Base-by-base conservation (phyloP, 805 yeast genomes). In the Candida tallmaniae region DNA sequence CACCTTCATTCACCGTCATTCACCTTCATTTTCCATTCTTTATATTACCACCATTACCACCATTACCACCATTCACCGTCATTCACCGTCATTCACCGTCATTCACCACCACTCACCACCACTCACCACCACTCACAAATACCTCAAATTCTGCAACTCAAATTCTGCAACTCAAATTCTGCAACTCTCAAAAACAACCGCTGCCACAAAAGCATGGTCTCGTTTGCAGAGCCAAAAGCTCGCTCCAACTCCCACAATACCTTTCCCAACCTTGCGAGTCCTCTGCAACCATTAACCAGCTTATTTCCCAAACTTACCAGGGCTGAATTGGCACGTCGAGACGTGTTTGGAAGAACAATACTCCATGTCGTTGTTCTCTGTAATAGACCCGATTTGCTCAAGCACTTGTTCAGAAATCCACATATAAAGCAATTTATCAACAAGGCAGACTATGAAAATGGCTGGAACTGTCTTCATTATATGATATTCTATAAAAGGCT, bases 391-490 rank as follows among this genome's bases (percentile, higher is more conserved):
- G 76, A 73, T 36, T 50, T 65, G 17, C 57, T 83, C 12, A 48
- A 56, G 6, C 60, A 61, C 15, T 43, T 83, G 6, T 54, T 82
- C 25, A 65, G 63, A 34, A 70, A 72, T 41, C 66, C 70, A 6
- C 67, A 70, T 12, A 49, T 73, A 15, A 76, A 78, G 32, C 31
- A 35, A n/a, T 39, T 61, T 2, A 25, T 67, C 34, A 45, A 69
- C 2, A 46, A 58, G 0, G 57, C 65, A 2, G 96, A 89, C 54
- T 63, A 62, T 34, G 96, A 88, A 55, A 85, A 76, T 50, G 83
- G 86, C 2, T 88, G 94, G 82, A 83, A 84, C 27, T 76, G 86
- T 17, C 62, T 89, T 19, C 96, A 89, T 54, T 73, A 78, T 40
- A 76, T 87, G 4, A 60, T 83, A 10, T 74, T 65, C 44, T 60